These are phyloP conservation scores for Mucor circinelloides DNA, from an alignment of 371 early-diverging fungal species.

Conservation along the genomic window DNA sequence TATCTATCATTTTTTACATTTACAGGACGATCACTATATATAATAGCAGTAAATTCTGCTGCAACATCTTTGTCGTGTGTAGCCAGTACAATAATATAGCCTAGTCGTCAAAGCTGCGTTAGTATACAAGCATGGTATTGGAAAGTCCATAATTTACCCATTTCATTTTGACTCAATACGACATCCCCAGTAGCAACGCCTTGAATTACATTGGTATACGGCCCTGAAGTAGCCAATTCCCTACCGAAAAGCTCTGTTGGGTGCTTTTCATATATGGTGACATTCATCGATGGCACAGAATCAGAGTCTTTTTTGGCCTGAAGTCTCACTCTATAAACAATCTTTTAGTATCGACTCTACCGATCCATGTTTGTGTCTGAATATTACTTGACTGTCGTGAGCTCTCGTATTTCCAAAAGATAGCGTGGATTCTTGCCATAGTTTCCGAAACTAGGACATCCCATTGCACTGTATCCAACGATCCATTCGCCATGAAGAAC, in stretches of 20 bases:
- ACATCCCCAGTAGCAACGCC: conserved; percentile 57
- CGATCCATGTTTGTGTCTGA: neutral
- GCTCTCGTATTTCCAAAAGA: conserved; percentile 59
- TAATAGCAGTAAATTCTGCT: conserved; percentile 55
- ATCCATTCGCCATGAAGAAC: conserved; percentile 71
- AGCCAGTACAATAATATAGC: conserved; percentile 65
- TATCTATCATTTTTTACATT: conserved; percentile 49
- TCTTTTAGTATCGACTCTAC: neutral
- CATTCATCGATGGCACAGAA: conserved; percentile 70
- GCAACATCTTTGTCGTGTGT: conserved; percentile 59
- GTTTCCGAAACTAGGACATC: conserved; percentile 61
- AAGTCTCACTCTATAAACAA: conserved; percentile 60
- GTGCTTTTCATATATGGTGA: conserved; percentile 68
- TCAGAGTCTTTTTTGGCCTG: conserved; percentile 65
- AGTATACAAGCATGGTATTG: neutral
- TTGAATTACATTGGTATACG: conserved; percentile 75
- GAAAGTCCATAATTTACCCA: conserved; percentile 20
- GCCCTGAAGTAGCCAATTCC: conserved; percentile 72
- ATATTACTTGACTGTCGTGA: conserved; percentile 64
- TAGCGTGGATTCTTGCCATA: conserved; percentile 75
- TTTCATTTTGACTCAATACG: conserved; percentile 48
- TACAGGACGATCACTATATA: conserved; percentile 65
- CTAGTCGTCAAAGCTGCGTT: conserved; percentile 14
- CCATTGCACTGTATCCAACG: conserved; percentile 66
- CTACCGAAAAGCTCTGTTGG: conserved; percentile 60